Base-by-base conservation (phyloP, 2,329 filamentous ascomycete species). In the Salinomyces thailandicus region DNA sequence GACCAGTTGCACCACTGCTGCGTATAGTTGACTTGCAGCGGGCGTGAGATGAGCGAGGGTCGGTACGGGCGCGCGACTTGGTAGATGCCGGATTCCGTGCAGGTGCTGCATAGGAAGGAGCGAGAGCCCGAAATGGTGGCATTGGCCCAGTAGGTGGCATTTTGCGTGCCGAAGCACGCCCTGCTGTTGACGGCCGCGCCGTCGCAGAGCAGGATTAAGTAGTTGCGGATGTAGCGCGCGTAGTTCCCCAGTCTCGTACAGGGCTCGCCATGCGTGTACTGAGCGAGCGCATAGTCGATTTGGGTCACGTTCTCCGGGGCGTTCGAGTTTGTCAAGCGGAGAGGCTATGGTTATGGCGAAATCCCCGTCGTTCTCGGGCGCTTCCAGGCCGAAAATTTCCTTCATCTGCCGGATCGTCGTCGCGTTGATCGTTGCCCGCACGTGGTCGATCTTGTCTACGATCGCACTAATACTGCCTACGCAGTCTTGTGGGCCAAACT, bases 401-500 rank as follows among this genome's bases (percentile, higher is more conserved):
- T 79, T 77, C 28, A 79, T 44, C 34, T 66, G 49, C 2, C 57
- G 50, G 37, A 64, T 64, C 1, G 62, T 54, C 1, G 55, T 54
- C 5, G 54, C 53, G 41, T 71, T 61, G 3, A 62, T 62, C 3
- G 58, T 57, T 4, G 54, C 50, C 14, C 72, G 55, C 2, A 73
- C 57, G 3, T 51, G 42, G 43, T 73, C 69, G 42, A 79, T 72
- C 17, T 68, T 72, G 49, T 79, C 75, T 5, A 78, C 54, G 9
- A 77, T 63, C 39, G 69, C 71, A 2, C 66, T 61, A 22, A 86
- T 69, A 52, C 67, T 63, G 3, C 61, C 57, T 5, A 71, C 57
- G 38, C 84, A 91, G 18, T 74, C 71, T 0, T 68, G 63, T 15
- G 74, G 72, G 1, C 62, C 75, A 41, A 68, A 72, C 17, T 69